A percentile compares a stretch with the other conserved stretches of the same genome.
Conservation (phyloP, 352 stramenopile genomes). For the Pythium volutum region DNA sequence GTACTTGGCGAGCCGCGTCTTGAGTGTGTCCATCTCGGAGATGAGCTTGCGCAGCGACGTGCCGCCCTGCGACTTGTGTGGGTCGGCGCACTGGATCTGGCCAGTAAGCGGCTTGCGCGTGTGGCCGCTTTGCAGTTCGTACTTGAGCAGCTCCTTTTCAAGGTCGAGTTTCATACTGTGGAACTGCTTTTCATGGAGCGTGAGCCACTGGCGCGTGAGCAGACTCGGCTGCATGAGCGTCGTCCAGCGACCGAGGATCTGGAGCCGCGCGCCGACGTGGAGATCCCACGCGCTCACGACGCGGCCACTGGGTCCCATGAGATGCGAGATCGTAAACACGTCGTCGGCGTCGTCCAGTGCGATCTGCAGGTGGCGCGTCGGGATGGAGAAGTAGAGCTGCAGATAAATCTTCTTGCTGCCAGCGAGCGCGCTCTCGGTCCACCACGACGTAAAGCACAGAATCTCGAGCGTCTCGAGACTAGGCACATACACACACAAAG, state of each 20-base stretch:
- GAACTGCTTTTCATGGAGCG: slow-evolving; percentile 48
- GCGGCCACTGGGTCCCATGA: slow-evolving; percentile 39
- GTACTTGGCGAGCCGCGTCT: slow-evolving; percentile 45
- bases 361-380: slow-evolving; percentile 62
- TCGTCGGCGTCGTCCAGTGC: slow-evolving; percentile 58
- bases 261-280: slow-evolving; percentile 58
- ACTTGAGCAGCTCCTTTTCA: slow-evolving; percentile 57
- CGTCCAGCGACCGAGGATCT: slow-evolving; percentile 53
- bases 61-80: slow-evolving; percentile 37
- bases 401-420: slow-evolving; percentile 35
- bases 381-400: slow-evolving; percentile 66
- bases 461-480: slow-evolving; percentile 58
- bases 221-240: slow-evolving; percentile 74
- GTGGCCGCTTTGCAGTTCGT: slow-evolving; percentile 42
- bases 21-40: slow-evolving; percentile 40
- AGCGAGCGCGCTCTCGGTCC: slow-evolving; percentile 45
- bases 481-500: background rate
- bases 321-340: slow-evolving; percentile 78
- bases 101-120: slow-evolving; percentile 27
- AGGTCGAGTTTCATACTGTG: slow-evolving; percentile 36
- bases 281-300: slow-evolving; percentile 63
- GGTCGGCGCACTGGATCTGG: slow-evolving; percentile 51
- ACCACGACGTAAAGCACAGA: slow-evolving; percentile 71
- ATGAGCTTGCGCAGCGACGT: slow-evolving; percentile 51
- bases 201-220: slow-evolving; percentile 70